Base-by-base conservation (phyloP, 2,329 filamentous ascomycete genomes). In the Lojkania enalia region DNA sequence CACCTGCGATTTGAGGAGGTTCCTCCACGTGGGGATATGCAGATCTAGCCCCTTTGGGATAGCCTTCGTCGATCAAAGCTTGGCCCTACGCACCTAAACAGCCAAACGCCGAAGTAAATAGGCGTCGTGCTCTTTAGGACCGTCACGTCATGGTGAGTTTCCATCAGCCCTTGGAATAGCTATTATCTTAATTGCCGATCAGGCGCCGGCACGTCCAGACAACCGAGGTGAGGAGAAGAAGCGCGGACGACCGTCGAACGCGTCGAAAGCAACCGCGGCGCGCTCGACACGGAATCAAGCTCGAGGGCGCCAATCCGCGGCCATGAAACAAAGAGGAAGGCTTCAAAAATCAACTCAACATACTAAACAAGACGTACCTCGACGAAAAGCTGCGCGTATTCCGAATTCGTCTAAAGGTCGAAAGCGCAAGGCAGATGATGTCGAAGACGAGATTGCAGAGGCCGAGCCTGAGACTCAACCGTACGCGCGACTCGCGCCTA, bases 401-500 rank as follows among this genome's bases (percentile, higher is more conserved):
- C 9, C 38, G n/a, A 38, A 52, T 13, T 9, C 42, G 6, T 37
- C 48, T 7, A 42, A 30, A 30, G 27, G 48, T 13, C 60, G 47
- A 33, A 64, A 61, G 46, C 56, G 54, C 39, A 64, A 59, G 30
- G 44, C 15, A 13, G 14, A 29, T n/a, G 35, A 35, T 21, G 29
- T 21, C 5, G 41, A 46, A 11, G 59, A 64, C 35, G 57, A 61
- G 32, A 46, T 58, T 12, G 53, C 55, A 4, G 50, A 51, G 31
- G 48, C 47, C 15, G 51, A 52, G 30, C 36, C 46, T 13, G 46
- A 50, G 21, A 33, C 9, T 16, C 7, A 7, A 27, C 23, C 7
- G 27, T 69, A 66, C 39, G 48, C 60, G 32, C 65, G 64, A 31
- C 52, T 74, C 13, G 68, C 66, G 47, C 48, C 62, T 13, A 62